These are phyloP conservation scores for Daedaleopsis sinensis DNA, from an alignment of 768 basidiomycete species.

Conservation along the genomic window DNA sequence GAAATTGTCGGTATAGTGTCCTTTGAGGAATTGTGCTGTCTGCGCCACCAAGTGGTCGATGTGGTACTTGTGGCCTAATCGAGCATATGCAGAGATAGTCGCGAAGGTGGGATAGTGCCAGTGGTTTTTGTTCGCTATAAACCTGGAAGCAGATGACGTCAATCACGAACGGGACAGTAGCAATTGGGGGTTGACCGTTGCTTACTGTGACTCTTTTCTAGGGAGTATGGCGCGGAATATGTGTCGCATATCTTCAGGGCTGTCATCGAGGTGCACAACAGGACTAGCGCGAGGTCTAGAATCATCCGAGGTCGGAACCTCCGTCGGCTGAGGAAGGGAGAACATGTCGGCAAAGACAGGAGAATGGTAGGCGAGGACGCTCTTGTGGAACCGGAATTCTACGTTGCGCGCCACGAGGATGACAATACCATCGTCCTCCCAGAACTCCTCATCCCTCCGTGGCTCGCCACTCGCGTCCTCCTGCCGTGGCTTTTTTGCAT, in stretches of 20 bases:
- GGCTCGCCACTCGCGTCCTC: background rate
- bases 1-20: background rate
- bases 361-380: constrained; percentile 22
- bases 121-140: background rate
- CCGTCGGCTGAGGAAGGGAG: background rate
- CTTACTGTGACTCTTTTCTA: background rate
- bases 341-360: background rate
- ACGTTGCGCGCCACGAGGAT: constrained; percentile 26
- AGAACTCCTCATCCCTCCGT: constrained; percentile 22
- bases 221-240: background rate
- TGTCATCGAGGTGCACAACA: background rate
- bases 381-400: constrained; percentile 27
- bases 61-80: background rate
- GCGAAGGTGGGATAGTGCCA: background rate
- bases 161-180: too few species aligned
- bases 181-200: background rate
- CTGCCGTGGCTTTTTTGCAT: background rate
- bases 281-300: background rate
- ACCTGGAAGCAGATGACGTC: background rate
- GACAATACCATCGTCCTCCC: constrained; percentile 31
- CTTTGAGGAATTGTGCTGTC: background rate
- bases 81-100: background rate
- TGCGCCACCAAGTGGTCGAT: background rate
- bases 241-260: background rate
- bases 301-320: background rate